These are phyloP conservation scores for Arthroderma sp. DNA, from an alignment of 2,329 filamentous ascomycete genomes.

Conservation along the genomic window DNA sequence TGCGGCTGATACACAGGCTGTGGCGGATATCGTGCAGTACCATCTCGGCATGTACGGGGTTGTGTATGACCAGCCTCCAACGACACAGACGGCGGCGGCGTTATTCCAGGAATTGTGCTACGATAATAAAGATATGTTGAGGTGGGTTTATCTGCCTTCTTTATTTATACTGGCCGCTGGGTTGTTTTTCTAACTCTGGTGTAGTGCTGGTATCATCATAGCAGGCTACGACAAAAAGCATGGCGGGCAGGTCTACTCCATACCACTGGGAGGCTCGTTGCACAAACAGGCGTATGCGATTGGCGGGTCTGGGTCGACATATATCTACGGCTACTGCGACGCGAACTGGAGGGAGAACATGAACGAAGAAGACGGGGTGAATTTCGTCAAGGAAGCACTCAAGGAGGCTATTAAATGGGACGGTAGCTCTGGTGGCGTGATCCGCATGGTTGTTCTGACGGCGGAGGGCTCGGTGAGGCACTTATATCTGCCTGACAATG, in stretches of 20 bases:
- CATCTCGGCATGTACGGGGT: conserved; percentile 87
- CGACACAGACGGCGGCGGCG: conserved; percentile 85
- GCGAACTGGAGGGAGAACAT: conserved; percentile 91
- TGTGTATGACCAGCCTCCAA: conserved; percentile 76
- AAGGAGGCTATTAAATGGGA: conserved; percentile 98
- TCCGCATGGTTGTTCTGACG: conserved; percentile 93
- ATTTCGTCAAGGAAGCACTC: conserved; percentile 84
- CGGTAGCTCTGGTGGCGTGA: conserved; percentile 94
- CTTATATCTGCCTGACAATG: conserved; percentile 85
- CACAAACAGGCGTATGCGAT: conserved; percentile 97
- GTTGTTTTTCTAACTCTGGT: conserved; percentile 3
- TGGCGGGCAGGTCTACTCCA: conserved; percentile 94
- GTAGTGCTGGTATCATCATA: conserved; percentile 88
- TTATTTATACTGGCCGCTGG: background rate
- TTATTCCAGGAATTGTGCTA: conserved; percentile 99
- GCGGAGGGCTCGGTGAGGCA: conserved; percentile 80
- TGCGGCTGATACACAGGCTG: conserved; percentile 92
- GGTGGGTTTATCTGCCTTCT: conserved; percentile 41
- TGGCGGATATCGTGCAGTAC: conserved; percentile 96
- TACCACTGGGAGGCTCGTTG: conserved; percentile 87
- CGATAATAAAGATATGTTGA: conserved; percentile 85
- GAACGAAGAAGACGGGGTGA: conserved; percentile 78
- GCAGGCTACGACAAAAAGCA: conserved; percentile 94
- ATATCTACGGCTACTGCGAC: conserved; percentile 99
- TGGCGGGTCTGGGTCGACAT: conserved; percentile 91